Percentiles rank a stretch among this genome's conserved stretches.
phyloP scores from a whole-genome alignment of 2,329 filamentous ascomycete genomes.

The Triangularia verruculosa region DNA sequence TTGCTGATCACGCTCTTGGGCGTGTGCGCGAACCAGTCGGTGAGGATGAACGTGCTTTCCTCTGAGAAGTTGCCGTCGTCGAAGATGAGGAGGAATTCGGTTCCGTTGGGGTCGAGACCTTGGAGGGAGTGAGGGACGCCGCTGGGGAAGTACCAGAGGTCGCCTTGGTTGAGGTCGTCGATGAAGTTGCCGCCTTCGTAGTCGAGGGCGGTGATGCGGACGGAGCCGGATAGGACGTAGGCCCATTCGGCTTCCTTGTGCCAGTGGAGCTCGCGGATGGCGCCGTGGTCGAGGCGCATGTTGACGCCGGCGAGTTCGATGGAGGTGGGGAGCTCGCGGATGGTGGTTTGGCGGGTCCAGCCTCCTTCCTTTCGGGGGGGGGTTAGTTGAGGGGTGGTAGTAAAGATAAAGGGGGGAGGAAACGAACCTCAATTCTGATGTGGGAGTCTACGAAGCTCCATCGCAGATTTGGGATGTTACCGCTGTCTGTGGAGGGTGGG shows the following conservation, averaged over 20 bases:
- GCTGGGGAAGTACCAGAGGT: conserved; percentile 78
- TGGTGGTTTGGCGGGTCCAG: conserved; percentile 72
- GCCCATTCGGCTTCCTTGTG: conserved; percentile 80
- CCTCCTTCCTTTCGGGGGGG: conserved; percentile 59
- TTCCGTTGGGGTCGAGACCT: conserved; percentile 62
- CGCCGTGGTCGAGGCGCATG: conserved; percentile 71
- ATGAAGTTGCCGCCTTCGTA: conserved; percentile 74
- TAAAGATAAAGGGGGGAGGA: neutral
- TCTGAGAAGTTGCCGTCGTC: conserved; percentile 52
- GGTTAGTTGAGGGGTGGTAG: neutral
- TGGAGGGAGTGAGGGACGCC: conserved; percentile 76
- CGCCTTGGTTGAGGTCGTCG: conserved; percentile 72
- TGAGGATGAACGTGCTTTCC: conserved; percentile 68
- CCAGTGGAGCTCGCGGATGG: conserved; percentile 76
- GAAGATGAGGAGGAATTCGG: conserved; percentile 49
- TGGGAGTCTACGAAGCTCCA: conserved; percentile 69
- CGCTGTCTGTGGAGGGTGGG: conserved; percentile 70
- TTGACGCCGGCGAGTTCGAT: conserved; percentile 74
- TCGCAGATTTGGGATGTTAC: conserved; percentile 66
- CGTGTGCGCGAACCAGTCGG: conserved; percentile 71
- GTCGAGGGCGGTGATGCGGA: conserved; percentile 70
- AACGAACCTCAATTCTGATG: conserved; percentile 56
- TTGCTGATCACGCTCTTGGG: conserved; percentile 69
- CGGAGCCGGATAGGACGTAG: conserved; percentile 67
- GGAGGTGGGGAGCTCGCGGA: conserved; percentile 61